Evolutionary conservation across 768 basidiomycete species (phyloP), one percentile per base, ranked within the genome.

Genomic region (Kwoniella sp.): DNA sequence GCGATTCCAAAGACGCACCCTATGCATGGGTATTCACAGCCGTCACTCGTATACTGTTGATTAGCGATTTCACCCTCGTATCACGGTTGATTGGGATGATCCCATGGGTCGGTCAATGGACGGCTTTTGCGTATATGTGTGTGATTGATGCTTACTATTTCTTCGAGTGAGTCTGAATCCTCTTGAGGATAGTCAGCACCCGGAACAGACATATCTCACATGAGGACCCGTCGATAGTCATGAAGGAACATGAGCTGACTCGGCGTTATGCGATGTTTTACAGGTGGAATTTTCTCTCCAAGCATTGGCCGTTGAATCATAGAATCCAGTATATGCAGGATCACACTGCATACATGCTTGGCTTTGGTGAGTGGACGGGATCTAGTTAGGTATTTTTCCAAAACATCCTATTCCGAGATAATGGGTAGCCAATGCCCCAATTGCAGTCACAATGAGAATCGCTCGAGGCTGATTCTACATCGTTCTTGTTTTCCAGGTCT

Each of bases 81-180:
- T 74, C 78, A 21, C 62, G 69, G n/a, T 30, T 77, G 46, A 72
- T 77, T 22, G 54, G 61, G 46, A 48, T 75, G 24, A 63, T 76
- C 2, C 76, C 73, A 8, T 26, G 73, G 24, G 12, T 78, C 21
- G 78, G 78, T 2, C 47, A 65, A 37, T 49, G 58, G 26, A 30
- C 65, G 13, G 65, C 72, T 10, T 70, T 76, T 25, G 36, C 46
- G 12, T 80, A 79, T 64, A 74, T 77, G 64, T 71, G 71, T 57
- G 64, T 75, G 50, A 72, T 79, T 46, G 71, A 78, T 55, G 61
- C 72, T 10, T 80, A 69, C 63, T 79, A 80, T 58, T 78, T 66
- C 66, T 80, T 78, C 60, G 77, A 78, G 74, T 74, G 52, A 66
- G 75, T 65, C 19, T 44, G n/a, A n/a, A n/a, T n/a, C n/a, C n/a